Conservation (phyloP, 352 stramenopile genomes). For the Globisporangium rhizosaccharum region DNA sequence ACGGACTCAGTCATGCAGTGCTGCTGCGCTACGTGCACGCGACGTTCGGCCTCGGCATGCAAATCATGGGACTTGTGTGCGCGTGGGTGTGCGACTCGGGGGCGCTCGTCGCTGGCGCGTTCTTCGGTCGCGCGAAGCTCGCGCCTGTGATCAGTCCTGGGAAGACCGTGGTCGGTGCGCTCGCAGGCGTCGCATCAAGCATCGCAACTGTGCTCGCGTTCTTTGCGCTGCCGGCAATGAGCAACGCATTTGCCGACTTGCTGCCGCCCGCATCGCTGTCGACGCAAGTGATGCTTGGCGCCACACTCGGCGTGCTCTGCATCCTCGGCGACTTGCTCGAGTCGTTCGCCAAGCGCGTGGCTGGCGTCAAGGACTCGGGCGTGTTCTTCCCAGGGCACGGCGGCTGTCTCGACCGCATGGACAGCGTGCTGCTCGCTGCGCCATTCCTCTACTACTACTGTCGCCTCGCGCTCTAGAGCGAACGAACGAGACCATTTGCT, state of each 20-base stretch:
- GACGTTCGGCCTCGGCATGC: slow-evolving; percentile 47
- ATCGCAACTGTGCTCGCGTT: slow-evolving; percentile 39
- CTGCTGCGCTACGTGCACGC: slow-evolving; percentile 40
- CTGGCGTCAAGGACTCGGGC: slow-evolving; percentile 65
- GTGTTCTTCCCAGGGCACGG: slow-evolving; percentile 69
- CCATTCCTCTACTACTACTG: slow-evolving; percentile 59
- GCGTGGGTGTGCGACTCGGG: slow-evolving; percentile 69
- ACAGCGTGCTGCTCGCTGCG: slow-evolving; percentile 69
- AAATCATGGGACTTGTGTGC: slow-evolving; percentile 54
- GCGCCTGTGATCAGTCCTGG: slow-evolving; percentile 60
- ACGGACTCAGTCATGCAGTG: slow-evolving; percentile 56
- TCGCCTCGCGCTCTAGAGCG: slow-evolving; percentile 14
- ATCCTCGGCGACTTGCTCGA: slow-evolving; percentile 64
- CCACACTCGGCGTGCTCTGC: slow-evolving; percentile 46
- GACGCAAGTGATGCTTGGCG: slow-evolving; percentile 39
- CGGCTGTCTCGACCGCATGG: slow-evolving; percentile 75
- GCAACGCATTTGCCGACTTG: not conserved
- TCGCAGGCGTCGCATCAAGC: slow-evolving; percentile 47
- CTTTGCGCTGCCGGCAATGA: slow-evolving; percentile 23
- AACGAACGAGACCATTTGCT: not conserved
- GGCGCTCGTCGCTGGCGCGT: slow-evolving; percentile 46
- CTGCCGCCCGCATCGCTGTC: slow-evolving; percentile 15
- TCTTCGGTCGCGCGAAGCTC: slow-evolving; percentile 54
- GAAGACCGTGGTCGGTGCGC: slow-evolving; percentile 54
- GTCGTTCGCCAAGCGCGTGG: slow-evolving; percentile 66